phyloP scores from a whole-genome alignment of 345 rosid genomes.

The Firmiana major region DNA sequence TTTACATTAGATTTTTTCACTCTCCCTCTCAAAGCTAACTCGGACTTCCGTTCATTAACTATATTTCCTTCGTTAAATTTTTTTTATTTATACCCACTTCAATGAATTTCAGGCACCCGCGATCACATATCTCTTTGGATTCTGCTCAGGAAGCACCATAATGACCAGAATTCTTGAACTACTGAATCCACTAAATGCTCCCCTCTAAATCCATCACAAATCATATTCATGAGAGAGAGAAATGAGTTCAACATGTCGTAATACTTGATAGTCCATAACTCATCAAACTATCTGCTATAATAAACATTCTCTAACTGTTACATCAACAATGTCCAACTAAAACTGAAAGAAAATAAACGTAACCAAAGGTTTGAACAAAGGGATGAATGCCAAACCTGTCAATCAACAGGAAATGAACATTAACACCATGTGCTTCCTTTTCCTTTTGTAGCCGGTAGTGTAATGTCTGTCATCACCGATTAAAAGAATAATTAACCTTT shows the following conservation, averaged over 20 bases:
- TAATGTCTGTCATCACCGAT: slow-evolving; percentile 58
- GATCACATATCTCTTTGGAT: not conserved
- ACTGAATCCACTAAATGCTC: not conserved
- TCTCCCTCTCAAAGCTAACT: not conserved
- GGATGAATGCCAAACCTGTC: slow-evolving; percentile 55
- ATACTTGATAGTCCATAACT: not conserved
- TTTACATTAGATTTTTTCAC: not conserved
- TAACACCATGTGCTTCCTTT: slow-evolving; percentile 40
- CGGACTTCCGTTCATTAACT: not conserved
- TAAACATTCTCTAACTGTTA: not conserved
- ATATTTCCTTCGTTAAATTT: not conserved
- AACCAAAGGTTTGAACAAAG: not conserved
- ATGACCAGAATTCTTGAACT: not conserved
- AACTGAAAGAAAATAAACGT: not conserved
- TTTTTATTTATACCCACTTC: not conserved
- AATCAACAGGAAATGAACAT: slow-evolving; percentile 56
- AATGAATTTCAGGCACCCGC: not conserved
- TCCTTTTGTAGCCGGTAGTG: slow-evolving; percentile 44
- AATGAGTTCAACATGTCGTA: not conserved
- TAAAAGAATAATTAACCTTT: too few relatives aligned
- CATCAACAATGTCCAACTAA: not conserved
- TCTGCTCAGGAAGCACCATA: not conserved
- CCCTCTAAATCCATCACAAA: not conserved
- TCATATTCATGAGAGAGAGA: not conserved
- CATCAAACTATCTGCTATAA: not conserved